phyloP scores from a whole-genome alignment of 2,329 filamentous ascomycete species.

The Periglandula ipomoeae region DNA sequence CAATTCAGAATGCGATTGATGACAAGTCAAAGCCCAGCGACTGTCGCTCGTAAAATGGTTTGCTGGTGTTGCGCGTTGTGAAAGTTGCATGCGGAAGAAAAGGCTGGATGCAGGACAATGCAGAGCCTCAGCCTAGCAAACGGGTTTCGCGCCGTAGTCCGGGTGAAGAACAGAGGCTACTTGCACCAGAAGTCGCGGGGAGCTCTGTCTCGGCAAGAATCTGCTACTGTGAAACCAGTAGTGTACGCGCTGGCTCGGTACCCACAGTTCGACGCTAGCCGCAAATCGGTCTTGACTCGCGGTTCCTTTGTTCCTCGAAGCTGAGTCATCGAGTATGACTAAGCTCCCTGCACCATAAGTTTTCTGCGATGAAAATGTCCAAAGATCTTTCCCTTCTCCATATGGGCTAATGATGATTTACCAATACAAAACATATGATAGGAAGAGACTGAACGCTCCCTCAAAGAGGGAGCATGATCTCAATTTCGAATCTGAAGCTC shows the following conservation, averaged over 20 bases:
- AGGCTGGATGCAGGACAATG: constrained; percentile 2
- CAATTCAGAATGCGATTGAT: background rate
- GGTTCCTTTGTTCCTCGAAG: background rate
- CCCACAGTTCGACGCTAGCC: background rate
- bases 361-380: background rate
- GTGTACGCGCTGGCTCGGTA: background rate
- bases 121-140: background rate
- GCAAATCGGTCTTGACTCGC: background rate
- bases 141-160: background rate
- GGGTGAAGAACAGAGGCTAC: background rate
- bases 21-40: background rate
- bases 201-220: background rate
- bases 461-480: constrained; percentile 49
- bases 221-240: no score
- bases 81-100: constrained; percentile 3
- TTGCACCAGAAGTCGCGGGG: background rate
- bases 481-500: constrained; percentile 54
- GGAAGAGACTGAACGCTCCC: constrained; percentile 58
- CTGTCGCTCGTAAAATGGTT: background rate
- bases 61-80: constrained; percentile 1
- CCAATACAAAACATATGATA: constrained; percentile 47
- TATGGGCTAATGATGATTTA: constrained; percentile 53
- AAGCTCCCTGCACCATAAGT: background rate
- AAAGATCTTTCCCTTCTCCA: constrained; percentile 17
- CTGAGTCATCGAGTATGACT: constrained; percentile 2